phyloP scores from a whole-genome alignment of 768 basidiomycete species.

The Mrakia frigida region DNA sequence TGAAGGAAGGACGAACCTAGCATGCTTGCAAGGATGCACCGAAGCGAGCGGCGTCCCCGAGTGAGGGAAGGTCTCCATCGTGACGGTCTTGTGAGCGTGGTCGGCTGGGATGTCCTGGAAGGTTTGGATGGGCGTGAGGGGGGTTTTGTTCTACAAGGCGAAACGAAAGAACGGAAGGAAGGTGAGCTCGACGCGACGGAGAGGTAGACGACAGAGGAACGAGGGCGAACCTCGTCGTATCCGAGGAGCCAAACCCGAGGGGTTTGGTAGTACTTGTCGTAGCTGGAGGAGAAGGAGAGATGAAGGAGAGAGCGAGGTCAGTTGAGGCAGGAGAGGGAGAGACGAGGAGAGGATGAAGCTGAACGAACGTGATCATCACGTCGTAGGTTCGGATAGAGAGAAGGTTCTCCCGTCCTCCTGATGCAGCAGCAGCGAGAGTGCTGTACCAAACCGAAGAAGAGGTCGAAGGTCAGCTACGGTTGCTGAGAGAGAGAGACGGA shows the following conservation, averaged over 20 bases:
- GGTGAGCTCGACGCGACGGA: neutral
- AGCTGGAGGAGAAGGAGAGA: constrained; percentile 41
- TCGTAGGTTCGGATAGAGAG: constrained; percentile 97
- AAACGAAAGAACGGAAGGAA: neutral
- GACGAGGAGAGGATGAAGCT: neutral
- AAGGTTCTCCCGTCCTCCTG: constrained; percentile 57
- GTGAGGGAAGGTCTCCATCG: constrained; percentile 87
- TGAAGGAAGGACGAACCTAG: constrained; percentile 49
- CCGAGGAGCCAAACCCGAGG: constrained; percentile 96
- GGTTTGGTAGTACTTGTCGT: constrained; percentile 99
- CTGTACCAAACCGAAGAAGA: neutral
- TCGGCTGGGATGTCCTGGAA: constrained; percentile 97
- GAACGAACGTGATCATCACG: constrained; percentile 75
- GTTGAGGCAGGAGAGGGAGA: neutral
- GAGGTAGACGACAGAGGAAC: neutral
- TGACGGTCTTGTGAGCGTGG: constrained; percentile 97
- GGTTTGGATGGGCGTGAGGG: constrained; percentile 80
- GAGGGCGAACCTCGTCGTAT: constrained; percentile 75
- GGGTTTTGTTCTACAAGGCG: constrained; percentile 65
- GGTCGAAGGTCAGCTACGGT: neutral
- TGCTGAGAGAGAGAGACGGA: neutral
- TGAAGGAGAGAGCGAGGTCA: neutral
- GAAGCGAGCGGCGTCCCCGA: constrained; percentile 19
- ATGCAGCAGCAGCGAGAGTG: neutral
- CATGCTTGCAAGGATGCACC: constrained; percentile 48